Conservation (phyloP, 305 asterid genomes). For the Fraxinus velutina region DNA sequence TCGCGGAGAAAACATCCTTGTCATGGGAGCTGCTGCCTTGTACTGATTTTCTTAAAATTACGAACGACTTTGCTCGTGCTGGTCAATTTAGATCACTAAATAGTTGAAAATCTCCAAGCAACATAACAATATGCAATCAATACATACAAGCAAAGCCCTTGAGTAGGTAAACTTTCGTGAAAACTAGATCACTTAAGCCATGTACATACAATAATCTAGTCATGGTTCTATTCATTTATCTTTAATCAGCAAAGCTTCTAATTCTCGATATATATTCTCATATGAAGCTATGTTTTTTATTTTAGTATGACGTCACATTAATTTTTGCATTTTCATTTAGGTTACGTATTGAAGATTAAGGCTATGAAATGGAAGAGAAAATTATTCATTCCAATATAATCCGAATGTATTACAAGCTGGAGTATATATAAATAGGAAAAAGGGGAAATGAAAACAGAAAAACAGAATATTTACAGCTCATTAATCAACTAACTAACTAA, state of each 20-base stretch:
- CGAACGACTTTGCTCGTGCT: neutral
- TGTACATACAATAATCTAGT: neutral
- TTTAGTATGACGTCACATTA: neutral
- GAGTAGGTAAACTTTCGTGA: neutral
- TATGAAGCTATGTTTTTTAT: neutral
- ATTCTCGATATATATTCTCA: neutral
- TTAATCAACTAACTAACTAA: too few species aligned
- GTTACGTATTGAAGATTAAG: neutral
- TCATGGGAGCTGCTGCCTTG: neutral
- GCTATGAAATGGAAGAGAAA: too few species aligned
- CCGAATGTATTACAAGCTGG: too few species aligned
- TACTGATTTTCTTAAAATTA: neutral
- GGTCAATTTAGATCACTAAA: neutral
- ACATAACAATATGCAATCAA: neutral
- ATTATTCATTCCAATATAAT: too few species aligned
- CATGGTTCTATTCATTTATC: neutral
- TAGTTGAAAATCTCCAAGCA: neutral
- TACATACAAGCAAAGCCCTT: neutral
- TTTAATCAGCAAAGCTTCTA: neutral
- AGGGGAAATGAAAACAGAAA: too few species aligned
- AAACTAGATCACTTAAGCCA: neutral
- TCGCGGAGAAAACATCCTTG: neutral
- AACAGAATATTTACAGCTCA: too few species aligned
- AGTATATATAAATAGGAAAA: too few species aligned
- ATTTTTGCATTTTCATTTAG: neutral